These are phyloP conservation scores for Aspergillus sp. DNA, from an alignment of 2,329 filamentous ascomycete genomes.

Conservation along the genomic window DNA sequence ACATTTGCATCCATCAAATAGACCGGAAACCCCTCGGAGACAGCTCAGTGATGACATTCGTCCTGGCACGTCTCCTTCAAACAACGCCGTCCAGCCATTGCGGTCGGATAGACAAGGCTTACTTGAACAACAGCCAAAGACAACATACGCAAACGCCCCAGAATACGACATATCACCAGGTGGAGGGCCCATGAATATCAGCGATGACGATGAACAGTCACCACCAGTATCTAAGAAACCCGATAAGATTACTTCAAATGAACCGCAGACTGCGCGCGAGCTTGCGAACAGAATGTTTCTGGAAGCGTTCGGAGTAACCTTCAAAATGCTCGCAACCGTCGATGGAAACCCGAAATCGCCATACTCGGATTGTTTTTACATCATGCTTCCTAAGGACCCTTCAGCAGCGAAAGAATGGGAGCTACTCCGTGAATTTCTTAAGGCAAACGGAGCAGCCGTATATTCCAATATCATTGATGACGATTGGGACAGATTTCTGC, in stretches of 20 bases:
- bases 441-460: conserved; percentile 9
- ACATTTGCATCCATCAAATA: background rate
- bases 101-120: too few relatives aligned
- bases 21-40: background rate
- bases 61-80: background rate
- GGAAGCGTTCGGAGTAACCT: conserved; percentile 22
- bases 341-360: conserved; percentile 14
- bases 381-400: conserved; percentile 29
- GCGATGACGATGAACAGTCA: background rate
- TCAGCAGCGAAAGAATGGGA: conserved; percentile 20
- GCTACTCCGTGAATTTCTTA: conserved; percentile 24
- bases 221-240: background rate
- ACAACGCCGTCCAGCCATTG: background rate
- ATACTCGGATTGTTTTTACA: conserved; percentile 29
- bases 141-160: too few relatives aligned
- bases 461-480: conserved; percentile 10
- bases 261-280: background rate
- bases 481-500: conserved; percentile 36
- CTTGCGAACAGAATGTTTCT: conserved; percentile 13
- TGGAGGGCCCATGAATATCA: conserved; percentile 3
- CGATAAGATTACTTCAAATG: background rate
- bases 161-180: background rate
- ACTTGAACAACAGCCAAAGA: too few relatives aligned
- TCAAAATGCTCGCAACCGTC: conserved; percentile 25
- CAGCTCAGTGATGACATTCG: background rate